phyloP scores from a whole-genome alignment of 139 green algal genomes.

The Klebsormidium nitens region DNA sequence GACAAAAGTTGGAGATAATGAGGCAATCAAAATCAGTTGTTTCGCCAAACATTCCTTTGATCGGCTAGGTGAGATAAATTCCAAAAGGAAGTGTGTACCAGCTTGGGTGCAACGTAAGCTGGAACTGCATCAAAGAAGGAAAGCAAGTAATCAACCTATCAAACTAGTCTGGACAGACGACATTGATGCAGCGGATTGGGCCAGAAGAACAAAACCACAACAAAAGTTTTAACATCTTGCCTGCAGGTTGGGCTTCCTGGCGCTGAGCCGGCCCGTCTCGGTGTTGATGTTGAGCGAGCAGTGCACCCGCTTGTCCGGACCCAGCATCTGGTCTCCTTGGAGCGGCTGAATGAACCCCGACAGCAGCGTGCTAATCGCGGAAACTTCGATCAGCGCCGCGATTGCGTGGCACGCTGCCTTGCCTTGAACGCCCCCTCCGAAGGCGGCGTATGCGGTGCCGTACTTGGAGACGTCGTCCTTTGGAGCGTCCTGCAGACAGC shows the following conservation, averaged over 20 bases:
- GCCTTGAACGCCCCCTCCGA: constrained; percentile 60
- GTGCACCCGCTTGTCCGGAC: constrained; percentile 65
- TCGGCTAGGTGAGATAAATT: no score
- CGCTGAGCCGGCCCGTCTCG: constrained; percentile 89
- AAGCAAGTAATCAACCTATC: no score
- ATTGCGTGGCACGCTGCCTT: constrained; percentile 71
- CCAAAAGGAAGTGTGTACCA: no score
- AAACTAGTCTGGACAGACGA: no score
- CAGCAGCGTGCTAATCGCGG: constrained; percentile 91
- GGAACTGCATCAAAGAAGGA: no score
- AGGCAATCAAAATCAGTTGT: no score
- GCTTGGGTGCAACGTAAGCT: no score
- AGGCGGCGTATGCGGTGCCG: constrained; percentile 44
- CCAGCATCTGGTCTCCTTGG: constrained; percentile 48
- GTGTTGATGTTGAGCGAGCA: constrained; percentile 99
- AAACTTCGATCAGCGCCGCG: constrained; percentile 41
- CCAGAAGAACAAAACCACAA: no score
- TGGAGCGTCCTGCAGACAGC: not conserved
- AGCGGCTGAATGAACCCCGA: constrained; percentile 91
- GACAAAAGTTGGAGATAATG: no score
- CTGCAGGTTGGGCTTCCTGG: constrained; percentile 89
- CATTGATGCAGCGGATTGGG: no score
- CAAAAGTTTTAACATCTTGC: no score
- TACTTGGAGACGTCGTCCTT: constrained; percentile 29
- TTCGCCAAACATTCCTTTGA: no score